Evolutionary conservation across 2,329 filamentous ascomycete species (phyloP), one percentile per base, ranked within the genome.

Genomic region (Arachnomyces sp.): DNA sequence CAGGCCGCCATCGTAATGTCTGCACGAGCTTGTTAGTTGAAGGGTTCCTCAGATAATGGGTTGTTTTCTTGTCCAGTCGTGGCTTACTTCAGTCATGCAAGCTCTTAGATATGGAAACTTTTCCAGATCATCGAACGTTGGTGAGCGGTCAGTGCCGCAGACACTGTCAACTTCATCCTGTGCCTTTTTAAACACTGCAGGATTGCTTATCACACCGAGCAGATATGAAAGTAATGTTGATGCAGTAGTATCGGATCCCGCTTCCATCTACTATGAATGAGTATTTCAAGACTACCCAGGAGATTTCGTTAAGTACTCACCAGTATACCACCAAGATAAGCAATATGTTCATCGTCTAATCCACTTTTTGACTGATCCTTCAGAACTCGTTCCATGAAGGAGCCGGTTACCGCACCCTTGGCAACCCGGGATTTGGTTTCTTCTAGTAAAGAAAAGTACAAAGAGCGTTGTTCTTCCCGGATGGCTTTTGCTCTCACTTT

Each of bases 221-320:
- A 52, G 39, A 18, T 45, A 52, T 2, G 44, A 41, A 25, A 51
- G 44, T 7, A 53, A 17, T 8, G 44, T 49, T 1, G 48, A 44
- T 14, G 49, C 46, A 2, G 51, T 52, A 9, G 51, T 52, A 39
- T 53, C 51, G 1, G 48, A 52, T 3, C 51, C 51, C 7, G 46
- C 53, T 28, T 53, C 51, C 29, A 55, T 47, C 14, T n/a, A n/a
- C n/a, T n/a, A n/a, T n/a, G n/a, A n/a, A n/a, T n/a, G n/a, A n/a
- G n/a, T n/a, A n/a, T n/a, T n/a, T n/a, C n/a, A n/a, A n/a, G n/a
- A n/a, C n/a, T n/a, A n/a, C n/a, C n/a, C n/a, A n/a, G n/a, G n/a
- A n/a, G n/a, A n/a, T n/a, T n/a, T n/a, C n/a, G n/a, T n/a, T n/a
- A n/a, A n/a, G n/a, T n/a, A n/a, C n/a, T n/a, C n/a, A n/a, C n/a